phyloP scores from a whole-genome alignment of 208 protist species.

The Trypanosoma congolense region DNA sequence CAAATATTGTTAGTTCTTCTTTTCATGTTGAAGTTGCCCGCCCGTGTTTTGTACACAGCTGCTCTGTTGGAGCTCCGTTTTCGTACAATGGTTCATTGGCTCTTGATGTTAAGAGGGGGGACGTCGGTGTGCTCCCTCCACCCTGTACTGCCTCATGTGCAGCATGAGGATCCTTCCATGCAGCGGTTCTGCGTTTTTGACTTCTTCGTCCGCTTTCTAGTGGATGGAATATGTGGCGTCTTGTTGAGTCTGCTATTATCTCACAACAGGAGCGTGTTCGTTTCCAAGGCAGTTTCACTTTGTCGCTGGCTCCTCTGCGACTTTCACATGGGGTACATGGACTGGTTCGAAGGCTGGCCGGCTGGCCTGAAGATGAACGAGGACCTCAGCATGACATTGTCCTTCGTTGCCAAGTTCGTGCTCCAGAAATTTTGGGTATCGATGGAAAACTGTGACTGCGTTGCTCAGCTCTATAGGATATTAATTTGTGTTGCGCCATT shows the following conservation, averaged over 20 bases:
- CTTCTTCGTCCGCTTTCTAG: slow-evolving; percentile 53
- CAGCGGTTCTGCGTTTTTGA: slow-evolving; percentile 53
- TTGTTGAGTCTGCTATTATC: slow-evolving; percentile 46
- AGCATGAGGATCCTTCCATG: slow-evolving; percentile 21
- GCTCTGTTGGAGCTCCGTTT: slow-evolving; percentile 41
- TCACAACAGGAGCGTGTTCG: slow-evolving; percentile 34
- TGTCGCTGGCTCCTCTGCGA: slow-evolving; percentile 63
- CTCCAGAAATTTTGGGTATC: slow-evolving; percentile 53
- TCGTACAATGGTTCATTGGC: slow-evolving; percentile 59
- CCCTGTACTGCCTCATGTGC: slow-evolving; percentile 61
- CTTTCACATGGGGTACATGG: slow-evolving; percentile 77
- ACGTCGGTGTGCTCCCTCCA: slow-evolving; percentile 71
- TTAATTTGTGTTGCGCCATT: slow-evolving; percentile 63
- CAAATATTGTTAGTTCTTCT: slow-evolving; percentile 26
- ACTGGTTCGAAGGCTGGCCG: slow-evolving; percentile 92
- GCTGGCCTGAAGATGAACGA: slow-evolving; percentile 93
- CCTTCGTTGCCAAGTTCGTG: slow-evolving; percentile 68
- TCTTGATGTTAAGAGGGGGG: slow-evolving; percentile 41
- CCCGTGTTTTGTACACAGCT: slow-evolving; percentile 32
- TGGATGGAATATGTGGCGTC: slow-evolving; percentile 61
- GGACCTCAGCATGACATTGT: slow-evolving; percentile 84
- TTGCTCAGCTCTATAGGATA: slow-evolving; percentile 48
- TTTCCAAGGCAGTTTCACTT: slow-evolving; percentile 30
- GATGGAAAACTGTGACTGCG: slow-evolving; percentile 55
- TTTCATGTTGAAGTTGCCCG: slow-evolving; percentile 17